A percentile compares a stretch with the other conserved stretches of the same genome.
Conservation (phyloP, 345 rosid genomes). For the Pistacia atlantica region DNA sequence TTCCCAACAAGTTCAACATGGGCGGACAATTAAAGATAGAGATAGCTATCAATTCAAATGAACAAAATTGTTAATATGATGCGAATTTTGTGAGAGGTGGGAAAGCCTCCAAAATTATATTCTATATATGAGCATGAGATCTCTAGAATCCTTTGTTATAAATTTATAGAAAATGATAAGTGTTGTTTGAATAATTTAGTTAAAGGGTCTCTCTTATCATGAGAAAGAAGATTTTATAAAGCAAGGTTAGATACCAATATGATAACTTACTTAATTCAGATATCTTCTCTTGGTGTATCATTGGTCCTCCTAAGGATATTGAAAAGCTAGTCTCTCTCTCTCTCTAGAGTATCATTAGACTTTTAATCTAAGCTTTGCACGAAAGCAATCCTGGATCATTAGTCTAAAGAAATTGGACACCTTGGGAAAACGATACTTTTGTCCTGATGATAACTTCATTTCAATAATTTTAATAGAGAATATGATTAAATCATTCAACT, state of each 20-base stretch:
- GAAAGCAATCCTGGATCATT: slow-evolving; percentile 18
- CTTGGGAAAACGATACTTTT: neutral
- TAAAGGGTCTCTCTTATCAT: slow-evolving; percentile 27
- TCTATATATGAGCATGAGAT: neutral
- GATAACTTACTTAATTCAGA: slow-evolving; percentile 48
- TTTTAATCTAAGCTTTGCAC: slow-evolving; percentile 28
- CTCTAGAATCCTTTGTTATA: slow-evolving; percentile 26
- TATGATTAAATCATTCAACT: neutral
- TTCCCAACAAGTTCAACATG: too few relatives aligned
- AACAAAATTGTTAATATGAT: too few relatives aligned
- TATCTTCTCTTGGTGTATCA: slow-evolving; percentile 20
- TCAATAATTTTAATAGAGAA: slow-evolving; percentile 15
- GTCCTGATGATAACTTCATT: neutral
- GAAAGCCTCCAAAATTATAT: too few relatives aligned
- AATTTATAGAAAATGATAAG: neutral
- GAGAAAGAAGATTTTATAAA: slow-evolving; percentile 22
- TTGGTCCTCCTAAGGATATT: slow-evolving; percentile 26
- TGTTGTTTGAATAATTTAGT: neutral
- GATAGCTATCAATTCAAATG: too few relatives aligned
- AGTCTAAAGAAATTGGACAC: slow-evolving; percentile 13
- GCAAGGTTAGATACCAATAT: slow-evolving; percentile 36
- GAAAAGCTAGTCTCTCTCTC: slow-evolving; percentile 23
- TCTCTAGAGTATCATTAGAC: slow-evolving; percentile 29
- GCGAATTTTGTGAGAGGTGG: too few relatives aligned
- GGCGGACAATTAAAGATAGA: too few relatives aligned